Evolutionary conservation across 2,329 filamentous ascomycete species (phyloP).

Genomic region (Incumbomyces delicatus): DNA sequence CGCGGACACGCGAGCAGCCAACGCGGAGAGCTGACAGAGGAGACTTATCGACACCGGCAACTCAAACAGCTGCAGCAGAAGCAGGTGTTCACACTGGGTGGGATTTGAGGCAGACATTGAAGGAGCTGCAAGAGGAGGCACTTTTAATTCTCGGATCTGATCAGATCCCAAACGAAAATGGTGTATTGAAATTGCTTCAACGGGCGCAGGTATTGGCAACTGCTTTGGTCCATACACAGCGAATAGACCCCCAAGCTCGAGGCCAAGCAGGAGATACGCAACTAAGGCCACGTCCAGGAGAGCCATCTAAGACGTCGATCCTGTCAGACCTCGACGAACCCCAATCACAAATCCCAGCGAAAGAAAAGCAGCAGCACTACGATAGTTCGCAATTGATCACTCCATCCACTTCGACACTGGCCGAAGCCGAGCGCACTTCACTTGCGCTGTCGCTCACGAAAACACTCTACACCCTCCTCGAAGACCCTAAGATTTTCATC

Average conservation of each 20-base stretch:
- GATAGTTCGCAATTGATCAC: too few species aligned
- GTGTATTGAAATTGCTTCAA: background rate
- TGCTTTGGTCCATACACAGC: constrained; percentile 1
- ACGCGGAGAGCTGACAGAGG: too few species aligned
- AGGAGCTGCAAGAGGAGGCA: constrained; percentile 1
- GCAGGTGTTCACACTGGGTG: too few species aligned
- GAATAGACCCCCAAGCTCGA: background rate
- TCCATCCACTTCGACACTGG: background rate
- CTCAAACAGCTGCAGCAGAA: too few species aligned
- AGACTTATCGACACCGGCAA: too few species aligned
- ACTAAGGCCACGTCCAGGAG: background rate
- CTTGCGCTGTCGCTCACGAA: constrained; percentile 32
- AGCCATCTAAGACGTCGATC: background rate
- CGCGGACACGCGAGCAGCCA: too few species aligned
- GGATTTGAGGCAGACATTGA: background rate
- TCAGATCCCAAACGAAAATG: background rate
- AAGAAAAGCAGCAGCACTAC: background rate
- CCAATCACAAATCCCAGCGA: background rate
- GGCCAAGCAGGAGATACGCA: background rate
- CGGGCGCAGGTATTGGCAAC: background rate
- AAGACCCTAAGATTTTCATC: constrained; percentile 69
- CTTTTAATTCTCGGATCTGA: constrained; percentile 3
- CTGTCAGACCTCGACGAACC: background rate
- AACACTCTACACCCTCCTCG: constrained; percentile 59
- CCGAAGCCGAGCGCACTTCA: background rate